Base-by-base conservation (phyloP, 345 rosid species). In the Eucalyptus decipiens region DNA sequence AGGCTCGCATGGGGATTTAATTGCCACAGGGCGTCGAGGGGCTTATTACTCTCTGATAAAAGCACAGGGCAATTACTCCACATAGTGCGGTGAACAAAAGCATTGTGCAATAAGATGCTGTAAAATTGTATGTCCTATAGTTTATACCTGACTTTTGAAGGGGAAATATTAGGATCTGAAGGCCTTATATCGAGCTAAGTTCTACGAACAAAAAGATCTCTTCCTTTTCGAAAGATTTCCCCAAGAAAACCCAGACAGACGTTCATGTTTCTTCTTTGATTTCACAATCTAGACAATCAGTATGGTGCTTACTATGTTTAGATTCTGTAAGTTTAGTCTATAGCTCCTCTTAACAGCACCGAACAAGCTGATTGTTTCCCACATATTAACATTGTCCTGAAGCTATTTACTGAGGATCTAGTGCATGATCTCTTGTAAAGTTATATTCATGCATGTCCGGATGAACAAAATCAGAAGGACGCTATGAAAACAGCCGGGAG, bases 11-110 rank as follows among this genome's bases (percentile, higher is more conserved):
- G 86, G 92, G 16, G 89, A 80, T 69, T 86, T 94, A 21, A 48
- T 93, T 7, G 88, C 86, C 18, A 48, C 58, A 12, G 93, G 93
- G 28, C 67, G 34, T 14, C 83, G 80, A 24, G 94, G 94, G 42
- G 90, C 89, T 37, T 92, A 94, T 56, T 90, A 89, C 91, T 91
- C 94, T 60, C 81, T 94, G 54, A 88, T 91, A 67, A 92, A 90
- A 88, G 88, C 90, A n/a, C 91, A 94, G 72, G 91, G 80, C 11
- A 28, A 51, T 85, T 67, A 8, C 42, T 56, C 87, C 51, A 24
- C n/a, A 5, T 88, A 86, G 47, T 28, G 86, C 58, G 76, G 4
- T 1, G 54, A 62, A 19, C 42, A 21, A 58, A 50, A 37, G 85
- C 28, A 48, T 50, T 28, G 52, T 5, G 89, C 37, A 47, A 49